These are phyloP conservation scores for Ceratobasidium sp. DNA, from an alignment of 1,284 basidiomycete genomes.

Conservation along the genomic window DNA sequence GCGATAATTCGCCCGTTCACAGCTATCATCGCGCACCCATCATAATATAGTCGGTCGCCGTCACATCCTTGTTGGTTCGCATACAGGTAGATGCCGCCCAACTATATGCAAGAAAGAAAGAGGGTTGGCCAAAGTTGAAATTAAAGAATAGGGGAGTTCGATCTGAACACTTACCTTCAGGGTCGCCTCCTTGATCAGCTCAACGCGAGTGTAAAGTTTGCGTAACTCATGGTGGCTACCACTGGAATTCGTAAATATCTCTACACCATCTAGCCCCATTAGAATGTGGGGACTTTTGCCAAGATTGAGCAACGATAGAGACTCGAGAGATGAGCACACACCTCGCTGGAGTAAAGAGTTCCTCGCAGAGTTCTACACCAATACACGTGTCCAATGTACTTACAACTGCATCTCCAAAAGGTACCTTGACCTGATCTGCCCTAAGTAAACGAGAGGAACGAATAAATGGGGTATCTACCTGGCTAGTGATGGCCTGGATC, in stretches of 20 bases:
- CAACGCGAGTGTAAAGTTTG: slow-evolving; percentile 91
- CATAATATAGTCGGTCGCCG: slow-evolving; percentile 97
- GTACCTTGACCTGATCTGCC: slow-evolving; percentile 77
- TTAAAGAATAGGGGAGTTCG: not conserved
- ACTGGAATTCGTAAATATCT: slow-evolving; percentile 98
- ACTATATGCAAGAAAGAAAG: slow-evolving; percentile 62
- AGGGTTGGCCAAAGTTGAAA: slow-evolving; percentile 20
- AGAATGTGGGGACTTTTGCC: slow-evolving; percentile 87
- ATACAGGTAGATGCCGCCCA: slow-evolving; percentile 97
- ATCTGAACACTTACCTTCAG: slow-evolving; percentile 73
- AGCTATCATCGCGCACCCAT: slow-evolving; percentile 96
- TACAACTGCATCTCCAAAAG: slow-evolving; percentile 95
- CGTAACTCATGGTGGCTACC: slow-evolving; percentile 98
- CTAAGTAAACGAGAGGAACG: not conserved
- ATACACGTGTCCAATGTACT: slow-evolving; percentile 96
- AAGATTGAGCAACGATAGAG: slow-evolving; percentile 33
- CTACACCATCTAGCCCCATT: slow-evolving; percentile 98
- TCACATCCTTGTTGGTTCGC: slow-evolving; percentile 99
- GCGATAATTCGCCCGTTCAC: slow-evolving; percentile 94
- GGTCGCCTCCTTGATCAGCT: slow-evolving; percentile 97
- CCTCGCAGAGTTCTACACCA: slow-evolving; percentile 96
- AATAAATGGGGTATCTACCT: slow-evolving; percentile 65
- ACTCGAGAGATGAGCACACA: slow-evolving; percentile 55
- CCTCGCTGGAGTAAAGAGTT: slow-evolving; percentile 97
- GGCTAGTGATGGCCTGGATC: slow-evolving; percentile 88